These are phyloP conservation scores for Talaromyces albobiverticillius DNA, from an alignment of 2,329 filamentous ascomycete genomes.

Conservation along the genomic window DNA sequence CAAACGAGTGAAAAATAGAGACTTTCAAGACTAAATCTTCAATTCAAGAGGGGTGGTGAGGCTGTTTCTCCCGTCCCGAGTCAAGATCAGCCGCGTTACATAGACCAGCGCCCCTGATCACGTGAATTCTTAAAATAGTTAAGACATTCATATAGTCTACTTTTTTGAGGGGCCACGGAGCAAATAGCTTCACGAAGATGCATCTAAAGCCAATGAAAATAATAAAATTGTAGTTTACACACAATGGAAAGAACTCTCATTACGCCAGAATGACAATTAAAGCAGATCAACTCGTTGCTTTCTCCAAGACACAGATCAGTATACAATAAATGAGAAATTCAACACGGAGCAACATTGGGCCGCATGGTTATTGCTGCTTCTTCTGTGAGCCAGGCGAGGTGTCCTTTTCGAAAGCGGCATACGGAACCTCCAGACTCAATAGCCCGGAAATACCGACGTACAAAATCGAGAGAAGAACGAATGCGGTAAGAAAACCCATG, in stretches of 20 bases:
- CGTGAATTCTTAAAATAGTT: background rate
- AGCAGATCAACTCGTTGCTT: slow-evolving; percentile 1
- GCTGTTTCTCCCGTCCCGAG: slow-evolving; percentile 4
- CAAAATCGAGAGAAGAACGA: slow-evolving; percentile 74
- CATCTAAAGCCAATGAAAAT: background rate
- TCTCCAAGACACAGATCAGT: slow-evolving; percentile 1
- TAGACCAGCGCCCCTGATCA: background rate
- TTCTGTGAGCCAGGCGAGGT: slow-evolving; percentile 86
- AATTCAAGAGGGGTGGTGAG: background rate
- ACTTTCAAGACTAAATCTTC: background rate
- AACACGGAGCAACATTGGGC: background rate
- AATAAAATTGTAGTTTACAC: background rate
- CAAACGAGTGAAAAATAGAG: slow-evolving; percentile 3
- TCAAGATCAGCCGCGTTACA: too few relatives aligned
- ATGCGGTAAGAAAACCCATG: slow-evolving; percentile 70
- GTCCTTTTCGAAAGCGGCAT: slow-evolving; percentile 95
- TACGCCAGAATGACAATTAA: slow-evolving; percentile 1
- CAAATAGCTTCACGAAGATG: too few relatives aligned
- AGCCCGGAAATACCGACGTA: slow-evolving; percentile 75
- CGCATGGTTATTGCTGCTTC: slow-evolving; percentile 59
- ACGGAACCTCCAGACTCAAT: slow-evolving; percentile 79
- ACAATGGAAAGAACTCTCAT: background rate
- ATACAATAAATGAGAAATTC: background rate
- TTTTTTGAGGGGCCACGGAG: background rate
- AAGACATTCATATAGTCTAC: background rate